Conservation (phyloP, 208 protist genomes). For the Strigomonas culicis region DNA sequence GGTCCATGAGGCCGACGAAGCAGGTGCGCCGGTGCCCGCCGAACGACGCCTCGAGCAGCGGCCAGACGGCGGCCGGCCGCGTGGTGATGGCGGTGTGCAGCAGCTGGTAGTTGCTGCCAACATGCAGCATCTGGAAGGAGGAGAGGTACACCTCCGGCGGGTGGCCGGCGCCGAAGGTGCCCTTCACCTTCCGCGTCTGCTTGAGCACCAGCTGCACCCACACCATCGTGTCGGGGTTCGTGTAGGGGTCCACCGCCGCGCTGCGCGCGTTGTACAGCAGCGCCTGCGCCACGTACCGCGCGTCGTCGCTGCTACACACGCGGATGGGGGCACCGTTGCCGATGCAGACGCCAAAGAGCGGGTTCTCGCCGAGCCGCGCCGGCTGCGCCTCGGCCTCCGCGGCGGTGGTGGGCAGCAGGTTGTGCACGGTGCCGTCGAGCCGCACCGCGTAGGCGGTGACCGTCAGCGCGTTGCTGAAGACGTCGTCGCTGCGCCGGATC, state of each 20-base stretch:
- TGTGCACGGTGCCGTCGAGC: conserved; percentile 18
- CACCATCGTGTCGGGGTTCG: conserved; percentile 21
- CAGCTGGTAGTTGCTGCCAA: conserved; percentile 28
- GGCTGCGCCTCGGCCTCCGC: not conserved
- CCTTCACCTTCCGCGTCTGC: conserved; percentile 14
- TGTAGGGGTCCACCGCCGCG: conserved; percentile 22
- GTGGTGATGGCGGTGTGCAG: conserved; percentile 13
- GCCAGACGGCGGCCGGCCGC: conserved; percentile 14
- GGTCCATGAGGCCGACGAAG: conserved; percentile 19
- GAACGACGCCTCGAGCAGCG: conserved; percentile 30
- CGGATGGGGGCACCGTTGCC: conserved; percentile 22
- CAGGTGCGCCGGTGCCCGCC: conserved; percentile 26
- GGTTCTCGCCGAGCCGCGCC: conserved; percentile 25
- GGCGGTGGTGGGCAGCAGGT: conserved; percentile 26
- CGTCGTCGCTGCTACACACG: conserved; percentile 20
- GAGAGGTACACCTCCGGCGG: conserved; percentile 28
- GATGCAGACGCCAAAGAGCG: conserved; percentile 32
- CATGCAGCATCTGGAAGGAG: conserved; percentile 31
- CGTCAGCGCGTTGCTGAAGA: conserved; percentile 23
- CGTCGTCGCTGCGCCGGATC: conserved; percentile 11
- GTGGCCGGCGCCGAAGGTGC: not conserved
- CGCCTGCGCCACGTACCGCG: conserved; percentile 18
- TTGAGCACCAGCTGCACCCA: conserved; percentile 28
- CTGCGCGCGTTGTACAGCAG: conserved; percentile 30
- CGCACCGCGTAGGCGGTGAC: conserved; percentile 26